Conservation (phyloP, 2,329 filamentous ascomycete species). For the Iodosphaeria phyllophila region DNA sequence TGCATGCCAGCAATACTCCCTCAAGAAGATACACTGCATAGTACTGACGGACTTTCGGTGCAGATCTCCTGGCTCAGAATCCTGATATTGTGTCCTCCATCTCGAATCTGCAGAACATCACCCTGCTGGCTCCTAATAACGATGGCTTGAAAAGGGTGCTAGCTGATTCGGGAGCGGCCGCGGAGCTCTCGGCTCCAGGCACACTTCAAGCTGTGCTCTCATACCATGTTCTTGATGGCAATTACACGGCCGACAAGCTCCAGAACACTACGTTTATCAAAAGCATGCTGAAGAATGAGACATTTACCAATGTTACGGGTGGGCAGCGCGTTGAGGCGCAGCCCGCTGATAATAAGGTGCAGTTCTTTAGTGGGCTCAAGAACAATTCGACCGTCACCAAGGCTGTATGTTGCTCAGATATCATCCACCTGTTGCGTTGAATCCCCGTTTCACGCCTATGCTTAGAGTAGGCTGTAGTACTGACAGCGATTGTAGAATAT, state of each 20-base stretch:
- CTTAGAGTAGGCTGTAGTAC: not conserved
- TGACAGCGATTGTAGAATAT: conserved; percentile 19
- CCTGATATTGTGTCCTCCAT: conserved; percentile 4
- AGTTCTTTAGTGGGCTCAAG: conserved; percentile 32
- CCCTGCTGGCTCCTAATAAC: conserved; percentile 38
- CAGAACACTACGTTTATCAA: conserved; percentile 15
- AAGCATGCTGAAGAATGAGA: conserved; percentile 26
- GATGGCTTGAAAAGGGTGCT: conserved; percentile 21
- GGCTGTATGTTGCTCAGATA: conserved; percentile 18
- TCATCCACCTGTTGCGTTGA: too few species aligned
- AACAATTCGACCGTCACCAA: conserved; percentile 26
- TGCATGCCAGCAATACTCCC: not conserved
- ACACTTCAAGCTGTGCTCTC: conserved; percentile 23
- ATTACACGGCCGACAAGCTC: conserved; percentile 15
- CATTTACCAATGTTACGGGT: conserved; percentile 37
- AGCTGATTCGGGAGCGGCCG: conserved; percentile 13
- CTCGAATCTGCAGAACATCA: conserved; percentile 24
- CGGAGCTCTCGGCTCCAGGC: conserved; percentile 6
- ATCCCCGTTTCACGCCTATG: not conserved
- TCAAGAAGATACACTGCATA: not conserved
- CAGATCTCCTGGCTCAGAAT: conserved; percentile 7
- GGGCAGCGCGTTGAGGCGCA: conserved; percentile 35
- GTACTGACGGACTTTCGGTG: not conserved
- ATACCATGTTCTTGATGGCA: conserved; percentile 41
- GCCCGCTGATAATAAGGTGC: conserved; percentile 20